Evolutionary conservation across 2,329 filamentous ascomycete species (phyloP).

Genomic region (Colletotrichum liaoningense): DNA sequence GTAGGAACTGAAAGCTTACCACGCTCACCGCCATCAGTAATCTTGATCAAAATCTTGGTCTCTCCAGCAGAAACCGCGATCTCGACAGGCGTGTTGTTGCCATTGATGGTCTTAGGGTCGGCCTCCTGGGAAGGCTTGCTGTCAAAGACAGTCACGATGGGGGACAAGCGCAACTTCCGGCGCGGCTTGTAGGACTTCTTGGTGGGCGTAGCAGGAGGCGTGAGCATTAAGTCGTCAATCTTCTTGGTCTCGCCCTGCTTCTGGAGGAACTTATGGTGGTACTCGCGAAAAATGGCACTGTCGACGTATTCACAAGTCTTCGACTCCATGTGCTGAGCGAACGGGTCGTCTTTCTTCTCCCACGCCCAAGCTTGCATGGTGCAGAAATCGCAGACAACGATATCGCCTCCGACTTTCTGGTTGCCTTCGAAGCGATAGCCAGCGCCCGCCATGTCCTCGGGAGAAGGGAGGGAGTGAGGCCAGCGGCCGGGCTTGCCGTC

Average conservation of each 20-base stretch:
- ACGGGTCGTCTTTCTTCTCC: constrained; percentile 23
- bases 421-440: constrained; percentile 4
- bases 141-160: not conserved
- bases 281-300: not conserved
- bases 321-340: not conserved
- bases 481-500: constrained; percentile 6
- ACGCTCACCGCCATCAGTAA: not conserved
- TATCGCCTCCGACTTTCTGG: not conserved
- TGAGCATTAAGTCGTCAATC: not conserved
- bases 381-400: constrained; percentile 10
- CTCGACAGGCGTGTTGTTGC: not conserved
- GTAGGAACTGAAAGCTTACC: not conserved
- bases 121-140: not conserved
- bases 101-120: not conserved
- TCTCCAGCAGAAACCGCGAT: not conserved
- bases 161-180: not conserved
- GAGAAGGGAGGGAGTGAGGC: not conserved
- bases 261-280: not conserved
- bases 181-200: not conserved
- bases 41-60: not conserved
- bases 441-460: constrained; percentile 15
- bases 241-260: not conserved
- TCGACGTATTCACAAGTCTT: not conserved
- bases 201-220: not conserved
- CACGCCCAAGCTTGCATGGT: constrained; percentile 13